Evolutionary conservation across 2,329 filamentous ascomycete species (phyloP), one percentile per base, ranked within the genome.

Genomic region (Claviceps digitariae): DNA sequence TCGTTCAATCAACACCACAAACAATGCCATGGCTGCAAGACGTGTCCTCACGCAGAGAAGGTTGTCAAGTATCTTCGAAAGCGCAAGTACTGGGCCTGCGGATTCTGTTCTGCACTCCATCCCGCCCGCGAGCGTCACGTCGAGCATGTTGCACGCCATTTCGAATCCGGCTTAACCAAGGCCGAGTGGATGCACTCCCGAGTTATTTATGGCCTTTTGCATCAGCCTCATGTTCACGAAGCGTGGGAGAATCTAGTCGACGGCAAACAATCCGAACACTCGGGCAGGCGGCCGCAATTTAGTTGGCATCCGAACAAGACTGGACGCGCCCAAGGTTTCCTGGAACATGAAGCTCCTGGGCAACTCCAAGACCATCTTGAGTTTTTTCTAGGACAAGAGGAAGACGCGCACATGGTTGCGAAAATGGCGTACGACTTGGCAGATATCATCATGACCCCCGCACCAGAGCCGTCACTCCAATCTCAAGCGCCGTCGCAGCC

Each of bases 1-100:
- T 81, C 79, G 4, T 84, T 84, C 66, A 82, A 83, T 58, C 80
- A 83, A 63, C 81, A 84, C 58, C 81, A 84, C 68, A 82, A 81
- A 61, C 78, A 81, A 53, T 78, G 79, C 55, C 81, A 84, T 61
- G 75, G 78, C 56, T 82, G 79, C 67, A 79, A 79, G 61, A 80
- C 79, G 4, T 84, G 81, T 57, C 81, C 81, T 5, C 81, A 84
- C 59, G 79, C 81, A 49, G 78, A 83, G 58, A 78, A 78, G 58
- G 79, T 83, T 21, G 79, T 82, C 62, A 76, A 76, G 60, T 81
- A 81, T 52, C 74, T 81, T 56, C 75, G 75, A 56, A 82, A 83
- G 69, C 76, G 81, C 58, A 81, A 79, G 65, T 80, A 82, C 41
- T 86, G 81, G 77, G 82, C 81, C 1, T 86, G 82, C 58, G 82